Evolutionary conservation across 2,329 filamentous ascomycete species (phyloP), one percentile per base, ranked within the genome.

Genomic region (Fusarium falciforme): DNA sequence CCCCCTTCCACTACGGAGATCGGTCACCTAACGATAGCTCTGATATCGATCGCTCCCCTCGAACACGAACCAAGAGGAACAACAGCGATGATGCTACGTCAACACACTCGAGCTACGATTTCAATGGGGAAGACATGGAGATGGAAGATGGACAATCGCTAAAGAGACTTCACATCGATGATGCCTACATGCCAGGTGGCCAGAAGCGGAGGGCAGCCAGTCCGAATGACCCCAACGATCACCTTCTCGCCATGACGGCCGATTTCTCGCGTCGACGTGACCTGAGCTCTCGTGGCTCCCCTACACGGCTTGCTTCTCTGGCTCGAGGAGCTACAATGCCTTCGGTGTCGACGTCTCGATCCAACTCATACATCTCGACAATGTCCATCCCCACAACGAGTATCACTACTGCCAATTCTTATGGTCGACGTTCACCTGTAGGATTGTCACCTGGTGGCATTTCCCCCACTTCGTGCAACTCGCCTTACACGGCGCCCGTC

Each of bases 191-290:
- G 3, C 77, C 80, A 5, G 76, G 76, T 10, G 87, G 88, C 8
- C 86, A 86, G 68, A 91, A 91, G 80, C 85, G 89, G 55, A 84
- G 89, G 42, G 89, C 89, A 2, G 88, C 87, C 0, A 90, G 88
- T 29, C 88, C 89, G 1, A 86, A 83, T 4, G 87, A 87, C 25
- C 44, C 44, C 25, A 49, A 49, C 12, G 87, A 89, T 31, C 79
- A 83, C 8, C 76, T 83, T 17, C 78, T 85, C 33, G 68, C 82
- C 3, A 80, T 82, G 33, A 83, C 85, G 31, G 82, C 81, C 55
- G 88, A 89, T 38, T 75, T 85, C 66, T 75, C 85, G 47, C 85
- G 87, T 66, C 86, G 88, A 61, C 85, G 87, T 14, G 87, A 89
- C 9, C 79, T 83, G 8, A 80, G 81, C 10, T 84, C 85, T 4